phyloP scores from a whole-genome alignment of 805 yeast species.

The Candida patagonica region DNA sequence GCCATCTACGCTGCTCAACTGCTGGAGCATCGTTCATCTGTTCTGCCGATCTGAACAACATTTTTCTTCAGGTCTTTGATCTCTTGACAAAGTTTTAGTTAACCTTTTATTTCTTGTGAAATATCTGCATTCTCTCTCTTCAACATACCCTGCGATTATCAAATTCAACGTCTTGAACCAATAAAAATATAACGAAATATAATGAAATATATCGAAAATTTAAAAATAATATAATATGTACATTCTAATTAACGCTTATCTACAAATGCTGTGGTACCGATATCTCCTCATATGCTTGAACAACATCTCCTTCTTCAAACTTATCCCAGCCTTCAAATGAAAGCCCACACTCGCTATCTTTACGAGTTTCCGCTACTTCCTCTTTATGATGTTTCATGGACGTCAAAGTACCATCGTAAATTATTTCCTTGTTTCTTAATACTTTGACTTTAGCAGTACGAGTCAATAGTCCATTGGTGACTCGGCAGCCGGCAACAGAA shows the following conservation, averaged over 20 bases:
- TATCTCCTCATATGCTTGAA: conserved; percentile 65
- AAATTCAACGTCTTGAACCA: no score
- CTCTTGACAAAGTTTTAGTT: no score
- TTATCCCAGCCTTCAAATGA: conserved; percentile 57
- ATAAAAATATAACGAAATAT: no score
- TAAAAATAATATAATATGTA: background rate
- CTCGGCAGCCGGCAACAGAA: conserved; percentile 82
- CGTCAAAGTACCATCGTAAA: conserved; percentile 51
- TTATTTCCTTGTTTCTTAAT: conserved; percentile 39
- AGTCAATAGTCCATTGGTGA: conserved; percentile 56
- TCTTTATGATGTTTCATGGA: conserved; percentile 77
- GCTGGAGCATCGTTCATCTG: no score
- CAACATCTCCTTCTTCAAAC: conserved; percentile 64
- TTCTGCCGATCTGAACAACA: no score
- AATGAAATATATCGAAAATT: background rate
- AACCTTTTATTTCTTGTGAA: background rate
- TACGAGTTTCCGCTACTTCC: conserved; percentile 64
- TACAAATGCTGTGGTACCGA: conserved; percentile 41
- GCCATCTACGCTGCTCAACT: no score
- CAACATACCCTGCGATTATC: no score
- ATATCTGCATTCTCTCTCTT: background rate
- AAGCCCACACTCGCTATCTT: conserved; percentile 88
- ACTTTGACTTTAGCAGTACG: conserved; percentile 53
- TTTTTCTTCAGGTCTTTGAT: no score
- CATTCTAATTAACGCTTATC: conserved; percentile 2